Percentiles rank a stretch among this genome's conserved stretches.
phyloP scores from a whole-genome alignment of 2,329 filamentous ascomycete genomes.

The Trichophyton rubrum region DNA sequence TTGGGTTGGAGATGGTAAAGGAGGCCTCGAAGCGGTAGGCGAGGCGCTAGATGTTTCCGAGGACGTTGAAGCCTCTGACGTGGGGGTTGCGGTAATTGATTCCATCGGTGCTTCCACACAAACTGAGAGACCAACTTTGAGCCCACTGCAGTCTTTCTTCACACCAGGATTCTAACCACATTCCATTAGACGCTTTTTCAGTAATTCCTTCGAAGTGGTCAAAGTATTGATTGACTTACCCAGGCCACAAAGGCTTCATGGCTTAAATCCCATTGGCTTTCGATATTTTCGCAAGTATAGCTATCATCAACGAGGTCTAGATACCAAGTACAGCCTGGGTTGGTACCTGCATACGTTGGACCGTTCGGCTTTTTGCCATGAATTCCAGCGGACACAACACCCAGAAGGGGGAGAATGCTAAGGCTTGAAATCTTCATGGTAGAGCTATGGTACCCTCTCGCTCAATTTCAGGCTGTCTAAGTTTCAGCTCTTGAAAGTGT shows the following conservation, averaged over 20 bases:
- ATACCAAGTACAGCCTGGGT: background rate
- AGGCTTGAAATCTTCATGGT: background rate
- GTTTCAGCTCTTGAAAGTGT: background rate
- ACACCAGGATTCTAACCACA: background rate
- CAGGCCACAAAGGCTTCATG: slow-evolving; percentile 3
- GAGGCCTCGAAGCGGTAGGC: background rate
- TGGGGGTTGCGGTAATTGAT: background rate
- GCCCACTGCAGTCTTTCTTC: slow-evolving; percentile 2
- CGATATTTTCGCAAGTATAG: background rate
- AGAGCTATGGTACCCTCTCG: background rate
- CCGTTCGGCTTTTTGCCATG: background rate
- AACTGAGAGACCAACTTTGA: slow-evolving; percentile 1
- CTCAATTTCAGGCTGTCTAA: background rate
- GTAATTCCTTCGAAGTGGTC: background rate
- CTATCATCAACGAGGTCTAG: background rate
- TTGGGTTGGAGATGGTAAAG: background rate
- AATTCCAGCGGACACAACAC: background rate
- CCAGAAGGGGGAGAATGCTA: background rate
- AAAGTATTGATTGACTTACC: background rate
- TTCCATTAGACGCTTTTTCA: background rate
- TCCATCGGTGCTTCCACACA: background rate
- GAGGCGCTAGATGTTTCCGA: background rate
- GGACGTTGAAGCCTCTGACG: background rate
- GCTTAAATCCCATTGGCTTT: background rate
- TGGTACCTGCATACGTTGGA: background rate